Evolutionary conservation across 2,329 filamentous ascomycete species (phyloP), one percentile per base, ranked within the genome.

Genomic region (Hypoxylon sp.): DNA sequence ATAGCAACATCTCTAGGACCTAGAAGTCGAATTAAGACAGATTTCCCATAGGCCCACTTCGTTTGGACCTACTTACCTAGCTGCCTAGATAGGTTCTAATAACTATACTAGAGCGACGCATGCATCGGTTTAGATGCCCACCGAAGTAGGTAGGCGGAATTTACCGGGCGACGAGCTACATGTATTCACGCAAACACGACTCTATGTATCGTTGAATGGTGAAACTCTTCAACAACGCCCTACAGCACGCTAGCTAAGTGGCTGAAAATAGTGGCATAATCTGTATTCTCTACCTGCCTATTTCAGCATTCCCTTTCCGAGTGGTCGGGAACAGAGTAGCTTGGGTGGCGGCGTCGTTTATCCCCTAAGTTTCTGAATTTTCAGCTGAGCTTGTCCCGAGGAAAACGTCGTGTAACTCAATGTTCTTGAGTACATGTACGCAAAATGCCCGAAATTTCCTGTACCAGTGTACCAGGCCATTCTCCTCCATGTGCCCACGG

Each of bases 61-160:
- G 2, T 31, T 9, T 8, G 5, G 29, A 31, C 29, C 29, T 31
- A 31, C 29, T 31, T 31, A 31, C 29, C 29, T 31, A 8, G 6
- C 8, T 31, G 8, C 29, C 29, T 31, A 8, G 6, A 6, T 8
- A 31, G 5, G 29, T 31, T 31, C 29, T 31, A 37, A 37, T 14
- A n/a, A 37, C 35, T 37, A 37, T 37, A 37, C 35, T 37, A 37
- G 13, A 42, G n/a, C n/a, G 37, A 42, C 37, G 37, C 6, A 33
- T 59, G 48, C 55, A 59, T 66, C 63, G 63, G 63, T 26, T 47
- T 42, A 37, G 14, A 19, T 58, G 35, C 63, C 63, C 17, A 31
- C 53, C 60, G 11, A 22, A 59, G 67, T 62, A 69, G 67, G 63
- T 67, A 54, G 46, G 37, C 19, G 13, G 17, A 44, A 29, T 22